phyloP scores from a whole-genome alignment of 306 rosid genomes.

The Vigna trinervia region DNA sequence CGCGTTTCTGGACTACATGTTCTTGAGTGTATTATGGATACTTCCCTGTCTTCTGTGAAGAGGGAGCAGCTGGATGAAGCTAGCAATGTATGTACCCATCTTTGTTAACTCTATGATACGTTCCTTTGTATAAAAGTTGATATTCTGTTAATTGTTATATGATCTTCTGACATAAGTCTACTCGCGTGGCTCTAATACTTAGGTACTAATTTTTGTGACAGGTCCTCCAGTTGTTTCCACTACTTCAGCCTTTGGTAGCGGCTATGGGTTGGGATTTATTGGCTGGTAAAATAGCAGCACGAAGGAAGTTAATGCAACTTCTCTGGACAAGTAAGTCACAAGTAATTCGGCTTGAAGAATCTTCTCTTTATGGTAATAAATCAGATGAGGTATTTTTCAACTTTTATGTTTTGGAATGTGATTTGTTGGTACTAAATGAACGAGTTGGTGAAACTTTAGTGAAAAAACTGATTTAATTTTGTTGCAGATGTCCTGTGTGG shows the following conservation, averaged over 20 bases:
- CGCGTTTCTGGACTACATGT: slow-evolving; percentile 91
- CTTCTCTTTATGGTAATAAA: slow-evolving; percentile 78
- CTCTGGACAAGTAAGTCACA: slow-evolving; percentile 92
- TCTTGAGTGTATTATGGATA: slow-evolving; percentile 86
- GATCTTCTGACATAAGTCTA: slow-evolving; percentile 33
- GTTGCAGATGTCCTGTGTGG: slow-evolving; percentile 89
- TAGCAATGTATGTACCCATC: slow-evolving; percentile 75
- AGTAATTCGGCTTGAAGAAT: slow-evolving; percentile 80
- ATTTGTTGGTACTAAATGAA: slow-evolving; percentile 47
- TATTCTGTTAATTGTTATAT: slow-evolving; percentile 29
- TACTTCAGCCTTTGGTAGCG: slow-evolving; percentile 91
- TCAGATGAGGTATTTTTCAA: slow-evolving; percentile 80
- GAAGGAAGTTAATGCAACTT: slow-evolving; percentile 88
- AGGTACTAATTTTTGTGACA: slow-evolving; percentile 49
- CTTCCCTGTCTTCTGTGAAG: slow-evolving; percentile 89
- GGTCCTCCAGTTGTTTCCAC: slow-evolving; percentile 88
- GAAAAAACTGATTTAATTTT: slow-evolving; percentile 42
- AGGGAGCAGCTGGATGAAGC: slow-evolving; percentile 89
- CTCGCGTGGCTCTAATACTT: slow-evolving; percentile 36
- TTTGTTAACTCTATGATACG: slow-evolving; percentile 45
- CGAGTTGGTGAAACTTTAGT: slow-evolving; percentile 32
- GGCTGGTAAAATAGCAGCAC: slow-evolving; percentile 75
- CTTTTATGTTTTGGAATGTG: slow-evolving; percentile 47
- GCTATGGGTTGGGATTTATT: slow-evolving; percentile 98
- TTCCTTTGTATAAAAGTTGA: background rate